A percentile compares a stretch with the other conserved stretches of the same genome.
phyloP scores from a whole-genome alignment of 306 rosid genomes.

The Vigna radiata region DNA sequence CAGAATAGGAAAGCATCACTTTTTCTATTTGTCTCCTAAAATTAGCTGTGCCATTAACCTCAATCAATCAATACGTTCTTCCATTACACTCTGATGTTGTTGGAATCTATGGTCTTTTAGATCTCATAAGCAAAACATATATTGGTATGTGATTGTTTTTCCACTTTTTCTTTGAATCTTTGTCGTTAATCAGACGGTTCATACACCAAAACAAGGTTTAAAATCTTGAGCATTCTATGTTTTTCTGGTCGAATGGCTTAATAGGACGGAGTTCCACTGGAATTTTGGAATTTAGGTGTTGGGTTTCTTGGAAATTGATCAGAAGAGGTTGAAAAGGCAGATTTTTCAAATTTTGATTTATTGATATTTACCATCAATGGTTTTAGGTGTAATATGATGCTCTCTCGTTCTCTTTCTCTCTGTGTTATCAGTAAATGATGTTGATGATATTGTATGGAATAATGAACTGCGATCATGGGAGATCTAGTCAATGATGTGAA shows the following conservation, averaged over 20 bases:
- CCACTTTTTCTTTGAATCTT: too few species aligned
- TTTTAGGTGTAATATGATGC: too few species aligned
- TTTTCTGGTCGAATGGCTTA: not conserved
- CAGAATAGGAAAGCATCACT: not conserved
- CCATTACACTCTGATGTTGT: not conserved
- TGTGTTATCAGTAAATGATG: not conserved
- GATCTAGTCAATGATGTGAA: conserved; percentile 9
- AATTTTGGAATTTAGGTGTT: not conserved
- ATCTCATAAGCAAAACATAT: conserved; percentile 34
- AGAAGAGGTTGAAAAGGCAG: not conserved
- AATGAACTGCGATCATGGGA: not conserved
- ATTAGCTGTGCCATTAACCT: not conserved
- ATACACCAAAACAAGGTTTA: not conserved
- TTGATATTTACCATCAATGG: too few species aligned
- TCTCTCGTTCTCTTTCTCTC: too few species aligned
- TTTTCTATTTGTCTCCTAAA: not conserved
- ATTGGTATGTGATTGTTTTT: conserved; percentile 25
- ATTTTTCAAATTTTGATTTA: not conserved
- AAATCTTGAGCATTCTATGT: not conserved
- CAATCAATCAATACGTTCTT: not conserved
- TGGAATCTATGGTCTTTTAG: not conserved
- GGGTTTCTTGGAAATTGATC: conserved; percentile 8
- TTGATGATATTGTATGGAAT: not conserved
- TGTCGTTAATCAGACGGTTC: not conserved
- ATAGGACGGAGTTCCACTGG: not conserved